Conservation (phyloP, 441 rosid species). For the Populus trichocarpa region DNA sequence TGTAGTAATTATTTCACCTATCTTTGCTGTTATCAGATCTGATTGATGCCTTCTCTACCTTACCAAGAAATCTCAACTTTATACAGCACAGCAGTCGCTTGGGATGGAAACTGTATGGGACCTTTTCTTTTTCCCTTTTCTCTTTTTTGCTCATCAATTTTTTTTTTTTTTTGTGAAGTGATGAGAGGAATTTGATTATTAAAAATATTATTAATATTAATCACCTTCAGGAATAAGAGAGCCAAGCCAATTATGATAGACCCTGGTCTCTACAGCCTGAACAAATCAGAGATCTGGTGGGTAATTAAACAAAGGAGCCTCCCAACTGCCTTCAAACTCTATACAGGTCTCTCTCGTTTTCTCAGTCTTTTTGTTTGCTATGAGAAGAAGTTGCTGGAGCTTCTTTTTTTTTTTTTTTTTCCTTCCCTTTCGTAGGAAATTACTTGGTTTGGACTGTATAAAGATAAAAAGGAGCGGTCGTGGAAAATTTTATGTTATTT, state of each 20-base stretch:
- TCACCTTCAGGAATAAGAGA: conserved; percentile 61
- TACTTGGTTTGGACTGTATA: no score
- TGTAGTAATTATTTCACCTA: not conserved
- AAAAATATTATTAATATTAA: not conserved
- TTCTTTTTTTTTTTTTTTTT: no score
- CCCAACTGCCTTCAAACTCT: conserved; percentile 93
- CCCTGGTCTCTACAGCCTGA: conserved; percentile 68
- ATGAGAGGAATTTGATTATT: not conserved
- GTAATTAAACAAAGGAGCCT: conserved; percentile 59
- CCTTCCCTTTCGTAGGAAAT: no score
- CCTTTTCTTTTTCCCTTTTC: not conserved
- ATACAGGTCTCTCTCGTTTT: conserved; percentile 47
- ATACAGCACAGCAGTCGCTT: conserved; percentile 72
- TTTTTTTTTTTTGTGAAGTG: not conserved
- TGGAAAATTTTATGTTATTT: no score
- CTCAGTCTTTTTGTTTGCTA: no score
- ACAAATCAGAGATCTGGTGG: conserved; percentile 90
- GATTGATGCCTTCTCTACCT: conserved; percentile 71
- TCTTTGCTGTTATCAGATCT: conserved; percentile 54
- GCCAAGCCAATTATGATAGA: conserved; percentile 84
- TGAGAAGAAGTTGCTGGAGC: no score
- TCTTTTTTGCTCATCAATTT: not conserved
- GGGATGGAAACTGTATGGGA: conserved; percentile 84
- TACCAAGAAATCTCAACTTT: conserved; percentile 87
- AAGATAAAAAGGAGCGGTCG: no score